Conservation (phyloP, 306 rosid species). For the Cucurbita maxima region DNA sequence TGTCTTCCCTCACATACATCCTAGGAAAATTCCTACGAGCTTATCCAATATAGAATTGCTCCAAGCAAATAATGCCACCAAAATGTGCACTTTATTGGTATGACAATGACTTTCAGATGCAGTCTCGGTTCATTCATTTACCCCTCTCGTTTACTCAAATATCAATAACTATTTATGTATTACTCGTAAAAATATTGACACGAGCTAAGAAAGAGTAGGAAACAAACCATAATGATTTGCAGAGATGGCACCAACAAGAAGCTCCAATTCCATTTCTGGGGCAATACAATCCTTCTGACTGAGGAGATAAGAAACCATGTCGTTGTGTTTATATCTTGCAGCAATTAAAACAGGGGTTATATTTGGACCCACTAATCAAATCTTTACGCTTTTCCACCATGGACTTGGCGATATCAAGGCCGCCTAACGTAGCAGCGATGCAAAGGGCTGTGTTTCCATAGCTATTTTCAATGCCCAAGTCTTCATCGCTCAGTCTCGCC, state of each 20-base stretch:
- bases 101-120: too few relatives aligned
- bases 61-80: too few relatives aligned
- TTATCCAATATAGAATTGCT: too few relatives aligned
- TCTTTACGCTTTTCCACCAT: background rate
- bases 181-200: too few relatives aligned
- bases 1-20: too few relatives aligned
- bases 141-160: too few relatives aligned
- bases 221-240: background rate
- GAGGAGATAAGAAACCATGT: background rate
- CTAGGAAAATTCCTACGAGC: too few relatives aligned
- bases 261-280: background rate
- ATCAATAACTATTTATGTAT: too few relatives aligned
- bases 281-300: too few relatives aligned
- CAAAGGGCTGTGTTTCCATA: background rate
- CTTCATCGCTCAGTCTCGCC: background rate
- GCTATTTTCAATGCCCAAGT: background rate
- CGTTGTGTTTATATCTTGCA: background rate
- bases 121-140: too few relatives aligned
- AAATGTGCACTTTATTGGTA: too few relatives aligned
- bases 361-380: background rate
- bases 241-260: background rate
- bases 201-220: too few relatives aligned
- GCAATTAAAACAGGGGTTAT: background rate
- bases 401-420: background rate
- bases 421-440: background rate